Conservation (phyloP, 2,329 filamentous ascomycete genomes). For the Nigrograna mackinnonii region DNA sequence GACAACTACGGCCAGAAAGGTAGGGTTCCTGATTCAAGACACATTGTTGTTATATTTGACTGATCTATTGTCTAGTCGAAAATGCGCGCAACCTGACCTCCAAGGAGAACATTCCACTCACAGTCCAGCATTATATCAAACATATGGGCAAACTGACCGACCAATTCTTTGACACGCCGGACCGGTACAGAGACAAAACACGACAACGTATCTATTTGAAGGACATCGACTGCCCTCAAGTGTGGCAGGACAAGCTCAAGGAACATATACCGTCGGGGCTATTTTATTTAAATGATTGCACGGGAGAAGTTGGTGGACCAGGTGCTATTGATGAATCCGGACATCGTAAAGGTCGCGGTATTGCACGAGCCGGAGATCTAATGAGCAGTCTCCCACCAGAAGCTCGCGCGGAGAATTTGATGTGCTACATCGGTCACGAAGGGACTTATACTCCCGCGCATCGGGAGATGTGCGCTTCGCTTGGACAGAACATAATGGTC, state of each 20-base stretch:
- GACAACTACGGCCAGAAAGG: slow-evolving; percentile 78
- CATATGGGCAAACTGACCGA: slow-evolving; percentile 84
- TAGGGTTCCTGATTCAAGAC: slow-evolving; percentile 44
- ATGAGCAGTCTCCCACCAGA: slow-evolving; percentile 88
- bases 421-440: slow-evolving; percentile 98
- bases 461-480: slow-evolving; percentile 94
- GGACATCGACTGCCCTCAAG: slow-evolving; percentile 89
- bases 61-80: slow-evolving; percentile 62
- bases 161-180: slow-evolving; percentile 70
- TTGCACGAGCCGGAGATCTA: slow-evolving; percentile 80
- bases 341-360: slow-evolving; percentile 56
- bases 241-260: slow-evolving; percentile 82
- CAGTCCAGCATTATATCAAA: slow-evolving; percentile 85
- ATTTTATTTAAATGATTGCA: slow-evolving; percentile 87
- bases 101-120: slow-evolving; percentile 78
- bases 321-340: slow-evolving; percentile 56
- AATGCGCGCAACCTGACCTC: slow-evolving; percentile 79
- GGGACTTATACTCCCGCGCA: slow-evolving; percentile 96
- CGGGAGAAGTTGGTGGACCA: slow-evolving; percentile 60
- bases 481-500: slow-evolving; percentile 99
- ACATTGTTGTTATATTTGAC: neutral
- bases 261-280: slow-evolving; percentile 79
- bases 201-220: slow-evolving; percentile 92
- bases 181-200: slow-evolving; percentile 76
- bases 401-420: slow-evolving; percentile 94